phyloP scores from a whole-genome alignment of 176 grass and related monocot species.

The Oryza australiensis region DNA sequence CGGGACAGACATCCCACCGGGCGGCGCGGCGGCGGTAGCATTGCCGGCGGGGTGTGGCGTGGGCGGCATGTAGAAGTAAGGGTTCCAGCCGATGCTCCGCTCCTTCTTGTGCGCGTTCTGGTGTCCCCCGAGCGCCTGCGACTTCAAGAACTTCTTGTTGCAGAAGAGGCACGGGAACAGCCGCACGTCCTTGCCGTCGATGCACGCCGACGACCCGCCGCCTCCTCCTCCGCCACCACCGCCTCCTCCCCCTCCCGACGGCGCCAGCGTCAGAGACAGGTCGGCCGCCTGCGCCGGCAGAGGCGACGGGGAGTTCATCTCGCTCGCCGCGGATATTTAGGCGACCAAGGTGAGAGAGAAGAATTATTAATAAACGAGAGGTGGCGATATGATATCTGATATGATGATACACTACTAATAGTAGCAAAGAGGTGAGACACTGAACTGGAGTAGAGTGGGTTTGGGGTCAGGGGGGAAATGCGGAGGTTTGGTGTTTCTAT shows the following conservation, averaged over 20 bases:
- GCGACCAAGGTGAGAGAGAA: not conserved
- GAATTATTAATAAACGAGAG: not conserved
- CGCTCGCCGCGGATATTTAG: not conserved
- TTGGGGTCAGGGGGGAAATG: slow-evolving; percentile 10
- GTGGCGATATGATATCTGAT: not conserved
- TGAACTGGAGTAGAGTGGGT: not conserved
- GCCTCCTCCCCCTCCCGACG: not conserved
- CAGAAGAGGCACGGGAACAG: slow-evolving; percentile 96
- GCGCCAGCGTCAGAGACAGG: slow-evolving; percentile 70
- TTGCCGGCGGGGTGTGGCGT: not conserved
- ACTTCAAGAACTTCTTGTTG: slow-evolving; percentile 97
- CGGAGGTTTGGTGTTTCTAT: slow-evolving; percentile 40
- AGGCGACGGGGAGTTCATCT: slow-evolving; percentile 34
- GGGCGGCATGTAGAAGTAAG: slow-evolving; percentile 65
- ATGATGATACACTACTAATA: no score
- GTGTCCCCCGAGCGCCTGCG: slow-evolving; percentile 87
- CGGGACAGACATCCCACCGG: not conserved
- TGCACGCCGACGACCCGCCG: slow-evolving; percentile 10
- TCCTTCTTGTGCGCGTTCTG: slow-evolving; percentile 99
- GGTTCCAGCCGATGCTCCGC: slow-evolving; percentile 71
- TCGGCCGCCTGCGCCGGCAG: slow-evolving; percentile 20
- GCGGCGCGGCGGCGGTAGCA: not conserved
- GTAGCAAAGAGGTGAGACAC: no score
- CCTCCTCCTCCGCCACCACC: not conserved
- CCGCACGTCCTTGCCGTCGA: slow-evolving; percentile 70